phyloP scores from a whole-genome alignment of 495 filamentous ascomycete genomes.

The Eremomyces bilateralis region DNA sequence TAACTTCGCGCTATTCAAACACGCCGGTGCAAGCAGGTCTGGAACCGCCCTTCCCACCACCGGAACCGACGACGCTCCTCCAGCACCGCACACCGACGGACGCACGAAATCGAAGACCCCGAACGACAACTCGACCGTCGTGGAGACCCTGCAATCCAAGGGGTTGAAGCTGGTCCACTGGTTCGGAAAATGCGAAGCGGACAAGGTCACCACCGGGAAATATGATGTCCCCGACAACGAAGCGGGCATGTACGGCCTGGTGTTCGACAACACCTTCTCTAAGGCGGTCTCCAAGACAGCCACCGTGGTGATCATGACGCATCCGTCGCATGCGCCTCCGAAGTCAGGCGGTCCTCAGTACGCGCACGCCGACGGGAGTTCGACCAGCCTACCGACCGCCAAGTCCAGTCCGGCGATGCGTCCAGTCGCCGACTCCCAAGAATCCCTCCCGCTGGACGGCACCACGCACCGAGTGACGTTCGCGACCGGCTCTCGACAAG shows the following conservation, averaged over 20 bases:
- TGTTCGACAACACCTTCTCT: slow-evolving; percentile 97
- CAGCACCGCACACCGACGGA: slow-evolving; percentile 9
- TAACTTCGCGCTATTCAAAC: slow-evolving; percentile 95
- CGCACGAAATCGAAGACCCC: slow-evolving; percentile 16
- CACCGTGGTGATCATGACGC: slow-evolving; percentile 83
- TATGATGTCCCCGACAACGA: slow-evolving; percentile 51
- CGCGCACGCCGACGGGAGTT: no score
- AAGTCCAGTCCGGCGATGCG: slow-evolving; percentile 15
- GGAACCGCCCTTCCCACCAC: slow-evolving; percentile 29
- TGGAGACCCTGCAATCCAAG: slow-evolving; percentile 64
- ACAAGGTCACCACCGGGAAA: slow-evolving; percentile 82
- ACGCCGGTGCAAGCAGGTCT: slow-evolving; percentile 47
- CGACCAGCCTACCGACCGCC: slow-evolving; percentile 36
- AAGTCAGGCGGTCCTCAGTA: no score
- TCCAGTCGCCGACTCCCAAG: slow-evolving; percentile 15
- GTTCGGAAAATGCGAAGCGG: slow-evolving; percentile 86
- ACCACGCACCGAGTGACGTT: neutral
- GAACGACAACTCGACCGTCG: slow-evolving; percentile 36
- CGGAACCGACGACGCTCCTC: slow-evolving; percentile 22
- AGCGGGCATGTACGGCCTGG: slow-evolving; percentile 84
- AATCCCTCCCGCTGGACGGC: slow-evolving; percentile 9
- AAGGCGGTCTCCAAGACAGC: slow-evolving; percentile 87
- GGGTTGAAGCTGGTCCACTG: slow-evolving; percentile 74
- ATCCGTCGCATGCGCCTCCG: slow-evolving; percentile 65
- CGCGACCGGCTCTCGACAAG: neutral